Evolutionary conservation across 176 grass and related monocot species (phyloP).

Genomic region (Phragmites australis): DNA sequence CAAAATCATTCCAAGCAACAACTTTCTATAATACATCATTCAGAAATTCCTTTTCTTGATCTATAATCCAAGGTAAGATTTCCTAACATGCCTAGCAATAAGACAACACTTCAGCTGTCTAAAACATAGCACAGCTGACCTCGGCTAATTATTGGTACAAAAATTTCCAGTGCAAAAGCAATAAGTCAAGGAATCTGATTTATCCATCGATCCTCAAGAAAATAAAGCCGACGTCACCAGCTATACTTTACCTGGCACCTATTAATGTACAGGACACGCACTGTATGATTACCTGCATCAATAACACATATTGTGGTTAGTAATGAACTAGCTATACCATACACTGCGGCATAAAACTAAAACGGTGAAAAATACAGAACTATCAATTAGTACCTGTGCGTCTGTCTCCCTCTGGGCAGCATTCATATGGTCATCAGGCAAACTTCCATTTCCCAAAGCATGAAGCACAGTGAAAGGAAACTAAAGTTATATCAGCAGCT

Average conservation of each 20-base stretch:
- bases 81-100: neutral
- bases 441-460: conserved; percentile 20
- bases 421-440: conserved; percentile 3
- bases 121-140: neutral
- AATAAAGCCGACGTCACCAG: neutral
- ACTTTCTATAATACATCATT: neutral
- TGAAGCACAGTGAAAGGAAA: neutral
- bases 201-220: neutral
- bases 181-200: neutral
- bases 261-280: neutral
- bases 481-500: conserved; percentile 1
- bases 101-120: neutral
- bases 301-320: neutral
- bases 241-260: conserved; percentile 15
- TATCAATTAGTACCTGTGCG: conserved; percentile 24
- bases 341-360: neutral
- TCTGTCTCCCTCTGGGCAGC: neutral
- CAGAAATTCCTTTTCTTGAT: neutral
- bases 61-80: conserved; percentile 2
- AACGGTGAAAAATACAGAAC: neutral
- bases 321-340: neutral
- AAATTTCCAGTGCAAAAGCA: neutral
- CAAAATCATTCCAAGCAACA: neutral
- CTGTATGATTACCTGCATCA: conserved; percentile 15
- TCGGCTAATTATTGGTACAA: neutral